These are phyloP conservation scores for Myrica gale DNA, from an alignment of 306 rosid genomes.

Conservation along the genomic window DNA sequence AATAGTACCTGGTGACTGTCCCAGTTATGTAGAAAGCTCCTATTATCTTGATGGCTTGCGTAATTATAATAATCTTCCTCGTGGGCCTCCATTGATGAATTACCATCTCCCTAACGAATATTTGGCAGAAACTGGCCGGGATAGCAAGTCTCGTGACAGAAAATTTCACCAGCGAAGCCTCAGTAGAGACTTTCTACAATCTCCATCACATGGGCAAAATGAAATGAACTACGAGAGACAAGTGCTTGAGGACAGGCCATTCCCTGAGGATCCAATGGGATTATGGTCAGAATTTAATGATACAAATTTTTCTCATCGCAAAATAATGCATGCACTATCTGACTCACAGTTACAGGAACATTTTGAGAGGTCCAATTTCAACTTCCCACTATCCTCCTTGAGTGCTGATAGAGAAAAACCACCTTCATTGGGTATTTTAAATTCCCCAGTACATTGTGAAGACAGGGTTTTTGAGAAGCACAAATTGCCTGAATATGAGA, in stretches of 20 bases:
- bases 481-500: constrained; percentile 26
- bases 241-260: constrained; percentile 43
- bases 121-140: constrained; percentile 35
- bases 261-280: constrained; percentile 26
- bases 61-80: constrained; percentile 39
- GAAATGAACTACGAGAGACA: constrained; percentile 37
- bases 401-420: constrained; percentile 33
- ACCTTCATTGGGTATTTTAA: constrained; percentile 37
- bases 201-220: constrained; percentile 37
- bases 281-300: constrained; percentile 34
- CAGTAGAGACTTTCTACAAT: constrained; percentile 46
- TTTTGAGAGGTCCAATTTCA: constrained; percentile 37
- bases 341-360: constrained; percentile 53
- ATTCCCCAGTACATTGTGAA: constrained; percentile 35
- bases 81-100: constrained; percentile 43
- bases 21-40: constrained; percentile 45
- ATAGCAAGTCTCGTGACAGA: constrained; percentile 33
- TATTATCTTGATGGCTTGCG: constrained; percentile 49
- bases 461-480: constrained; percentile 33
- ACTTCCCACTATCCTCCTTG: constrained; percentile 26
- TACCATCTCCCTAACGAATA: constrained; percentile 44
- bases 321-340: constrained; percentile 50
- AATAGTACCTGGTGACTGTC: constrained; percentile 40
- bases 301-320: constrained; percentile 39
- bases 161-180: constrained; percentile 42